Base-by-base conservation (phyloP, 2,329 filamentous ascomycete species). In the Neofusicoccum laricinum region DNA sequence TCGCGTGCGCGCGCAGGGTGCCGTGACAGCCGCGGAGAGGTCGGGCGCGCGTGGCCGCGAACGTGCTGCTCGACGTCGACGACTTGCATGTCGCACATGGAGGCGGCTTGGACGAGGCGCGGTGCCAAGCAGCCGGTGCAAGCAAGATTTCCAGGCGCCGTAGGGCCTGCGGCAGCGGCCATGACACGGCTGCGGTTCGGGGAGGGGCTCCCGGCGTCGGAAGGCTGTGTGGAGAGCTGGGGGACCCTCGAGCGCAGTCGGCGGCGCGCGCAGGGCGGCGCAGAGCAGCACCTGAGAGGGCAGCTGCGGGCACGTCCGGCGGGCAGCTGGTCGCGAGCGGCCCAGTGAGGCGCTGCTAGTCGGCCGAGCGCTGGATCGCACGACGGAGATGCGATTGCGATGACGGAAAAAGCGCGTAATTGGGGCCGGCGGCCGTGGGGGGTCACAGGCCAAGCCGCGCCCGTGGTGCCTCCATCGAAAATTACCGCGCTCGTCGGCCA, bases 401-500 rank as follows among this genome's bases (percentile, higher is more conserved):
- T 59, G 55, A 59, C 55, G 55, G 55, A 59, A 46, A 32, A 12
- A 21, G 55, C 55, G 55, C 55, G 55, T 59, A 59, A 59, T 59
- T 59, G 55, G 55, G 41, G 53, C 55, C 49, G 55, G 40, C 55
- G 55, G 55, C 55, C 55, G 55, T 59, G 55, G 55, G 55, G 55
- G 55, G 21, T 34, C 53, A 36, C 36, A 25, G 40, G 55, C 55
- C 53, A 43, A 21, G 34, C 34, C 51, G 51, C 51, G 51, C 34
- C 51, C 34, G 46, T 57, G 38, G 34, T 15, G 53, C 53, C 21
- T 19, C 21, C 12, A 19, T 12, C 41, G 25, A 43, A 59, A 59
- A 59, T 59, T 59, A 59, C 25, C 40, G 41, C 41, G 55, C 25
- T 30, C 25, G 25, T 30, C 25, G 25, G 25, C 25, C 25, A 30